Evolutionary conservation across 352 stramenopile species (phyloP).

Genomic region (Phytophthora cryptogea): DNA sequence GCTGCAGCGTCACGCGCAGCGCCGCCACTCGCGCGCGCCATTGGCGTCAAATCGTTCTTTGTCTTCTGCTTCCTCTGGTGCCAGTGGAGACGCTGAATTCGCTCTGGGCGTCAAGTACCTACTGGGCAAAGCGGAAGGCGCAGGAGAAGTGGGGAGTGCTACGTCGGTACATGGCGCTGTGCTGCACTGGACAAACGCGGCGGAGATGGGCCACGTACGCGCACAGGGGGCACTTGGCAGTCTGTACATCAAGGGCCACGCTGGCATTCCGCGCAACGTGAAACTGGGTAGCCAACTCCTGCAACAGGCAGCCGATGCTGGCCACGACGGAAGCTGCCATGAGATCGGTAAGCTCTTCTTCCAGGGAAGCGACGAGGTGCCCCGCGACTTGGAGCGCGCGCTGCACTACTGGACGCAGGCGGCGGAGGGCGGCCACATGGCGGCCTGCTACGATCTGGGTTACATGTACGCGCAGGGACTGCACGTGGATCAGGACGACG

Average conservation of each 20-base stretch:
- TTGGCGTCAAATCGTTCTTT: constrained; percentile 7
- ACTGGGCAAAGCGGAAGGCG: constrained; percentile 43
- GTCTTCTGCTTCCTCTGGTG: constrained; percentile 11
- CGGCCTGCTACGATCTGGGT: constrained; percentile 73
- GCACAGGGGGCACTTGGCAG: constrained; percentile 73
- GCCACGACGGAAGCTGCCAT: constrained; percentile 72
- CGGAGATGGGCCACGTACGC: constrained; percentile 69
- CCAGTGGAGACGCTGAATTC: constrained; percentile 54
- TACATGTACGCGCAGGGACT: constrained; percentile 78
- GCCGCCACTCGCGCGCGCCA: neutral
- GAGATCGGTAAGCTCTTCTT: constrained; percentile 80
- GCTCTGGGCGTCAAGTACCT: constrained; percentile 64
- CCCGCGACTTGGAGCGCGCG: constrained; percentile 39
- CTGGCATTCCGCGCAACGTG: constrained; percentile 49
- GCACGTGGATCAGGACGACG: constrained; percentile 61
- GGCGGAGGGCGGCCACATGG: constrained; percentile 66
- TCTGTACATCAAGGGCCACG: constrained; percentile 70
- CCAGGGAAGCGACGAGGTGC: constrained; percentile 42
- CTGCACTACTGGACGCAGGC: constrained; percentile 71
- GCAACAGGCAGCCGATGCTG: constrained; percentile 64
- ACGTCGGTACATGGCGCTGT: constrained; percentile 55
- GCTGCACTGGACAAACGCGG: constrained; percentile 80
- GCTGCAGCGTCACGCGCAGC: constrained; percentile 25
- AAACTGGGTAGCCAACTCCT: constrained; percentile 58
- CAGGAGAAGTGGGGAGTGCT: constrained; percentile 30